phyloP scores from a whole-genome alignment of 2,329 filamentous ascomycete species.

The Cadophora sp. region DNA sequence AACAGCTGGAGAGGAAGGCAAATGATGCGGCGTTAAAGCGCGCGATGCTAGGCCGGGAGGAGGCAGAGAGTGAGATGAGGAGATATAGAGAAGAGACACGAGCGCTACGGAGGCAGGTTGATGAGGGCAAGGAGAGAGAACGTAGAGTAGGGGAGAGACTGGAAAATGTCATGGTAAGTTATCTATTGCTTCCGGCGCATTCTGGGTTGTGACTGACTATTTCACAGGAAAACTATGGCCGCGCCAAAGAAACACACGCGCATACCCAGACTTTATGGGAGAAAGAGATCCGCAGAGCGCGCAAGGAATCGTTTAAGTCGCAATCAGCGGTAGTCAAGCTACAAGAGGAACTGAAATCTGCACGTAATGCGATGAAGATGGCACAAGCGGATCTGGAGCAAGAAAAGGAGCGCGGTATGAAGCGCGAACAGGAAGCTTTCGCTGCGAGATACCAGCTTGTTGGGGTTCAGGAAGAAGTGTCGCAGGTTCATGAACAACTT shows the following conservation, averaged over 20 bases:
- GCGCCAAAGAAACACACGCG: constrained; percentile 72
- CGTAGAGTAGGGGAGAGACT: constrained; percentile 70
- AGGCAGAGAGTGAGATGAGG: constrained; percentile 73
- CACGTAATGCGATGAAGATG: constrained; percentile 58
- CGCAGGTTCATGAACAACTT: constrained; percentile 66
- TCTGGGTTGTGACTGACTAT: constrained; percentile 26
- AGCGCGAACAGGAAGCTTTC: constrained; percentile 74
- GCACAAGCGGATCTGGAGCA: constrained; percentile 65
- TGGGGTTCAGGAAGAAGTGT: constrained; percentile 70
- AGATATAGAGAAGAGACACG: constrained; percentile 67
- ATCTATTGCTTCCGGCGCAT: constrained; percentile 40
- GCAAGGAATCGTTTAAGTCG: constrained; percentile 79
- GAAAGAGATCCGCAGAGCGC: constrained; percentile 72
- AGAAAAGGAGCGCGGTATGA: constrained; percentile 66
- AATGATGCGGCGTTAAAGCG: constrained; percentile 71
- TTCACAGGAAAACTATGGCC: constrained; percentile 70
- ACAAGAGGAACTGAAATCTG: constrained; percentile 75
- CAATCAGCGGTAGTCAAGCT: constrained; percentile 72
- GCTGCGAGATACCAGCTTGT: constrained; percentile 70
- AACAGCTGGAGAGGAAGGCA: constrained; percentile 67
- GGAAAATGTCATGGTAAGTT: constrained; percentile 71
- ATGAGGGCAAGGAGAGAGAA: constrained; percentile 71
- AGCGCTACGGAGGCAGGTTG: constrained; percentile 61
- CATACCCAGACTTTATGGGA: constrained; percentile 74
- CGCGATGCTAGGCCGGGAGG: constrained; percentile 72